Evolutionary conservation across 2,329 filamentous ascomycete species (phyloP), one percentile per base, ranked within the genome.

Genomic region (Meredithiella fracta): DNA sequence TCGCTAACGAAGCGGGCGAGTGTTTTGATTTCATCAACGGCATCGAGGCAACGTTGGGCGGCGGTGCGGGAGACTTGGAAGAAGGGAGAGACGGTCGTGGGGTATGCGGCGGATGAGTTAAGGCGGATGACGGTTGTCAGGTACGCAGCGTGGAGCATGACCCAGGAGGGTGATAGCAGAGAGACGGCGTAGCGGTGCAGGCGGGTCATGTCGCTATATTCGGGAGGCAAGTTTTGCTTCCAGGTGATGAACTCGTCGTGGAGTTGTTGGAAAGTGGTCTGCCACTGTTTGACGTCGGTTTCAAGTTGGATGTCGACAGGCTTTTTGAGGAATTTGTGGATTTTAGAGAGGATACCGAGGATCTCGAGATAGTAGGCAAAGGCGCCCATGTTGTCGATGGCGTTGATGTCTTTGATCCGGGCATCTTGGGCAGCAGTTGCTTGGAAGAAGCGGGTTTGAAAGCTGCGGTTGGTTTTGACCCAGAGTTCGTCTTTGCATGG

Each of bases 281-380:
- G 88, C 90, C 90, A 95, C 65, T 83, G 77, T 66, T 94, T 87
- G 4, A 95, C 90, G 62, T 95, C 90, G 4, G 82, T 79, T 8
- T 89, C 70, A 6, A 85, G 85, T 51, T 85, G 84, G 59, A 95
- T 95, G 64, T 95, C 88, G 31, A 95, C 86, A 0, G 90, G 89
- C 61, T 84, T 82, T 66, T 94, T 94, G 57, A 95, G 70, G 62
- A 95, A 95, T 54, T 85, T 79, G 69, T 96, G 90, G 55, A 95
- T 88, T 60, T 86, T 82, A 54, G 87, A 90, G 1, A 95, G 72
- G 54, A 95, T 90, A 1, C 87, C 87, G 3, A 95, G 72, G 17
- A 95, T 85, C 66, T 95, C 90, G 59, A 95, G 83, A 65, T 94
- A 94, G 65, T 92, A 90, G 7, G 86, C 86, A 67, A 95, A 94